Percentiles rank a stretch among this genome's conserved stretches.
Evolutionary conservation across 495 filamentous ascomycete species (phyloP).

Genomic region (Podospora pseudoanserina): DNA sequence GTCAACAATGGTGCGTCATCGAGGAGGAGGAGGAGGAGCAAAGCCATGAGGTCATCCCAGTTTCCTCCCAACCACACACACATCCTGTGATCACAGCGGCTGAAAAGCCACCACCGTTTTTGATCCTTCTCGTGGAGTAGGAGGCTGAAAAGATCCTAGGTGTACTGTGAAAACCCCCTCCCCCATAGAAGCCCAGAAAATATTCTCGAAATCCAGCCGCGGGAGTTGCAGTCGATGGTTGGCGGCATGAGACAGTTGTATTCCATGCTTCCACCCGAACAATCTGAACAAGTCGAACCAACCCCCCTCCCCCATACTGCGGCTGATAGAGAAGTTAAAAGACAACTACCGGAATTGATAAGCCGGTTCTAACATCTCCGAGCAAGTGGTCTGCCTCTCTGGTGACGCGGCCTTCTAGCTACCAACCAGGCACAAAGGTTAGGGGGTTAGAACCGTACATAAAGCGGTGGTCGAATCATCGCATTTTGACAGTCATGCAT

Average conservation of each 20-base stretch:
- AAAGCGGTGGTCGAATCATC: not conserved
- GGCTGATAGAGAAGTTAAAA: constrained; percentile 5
- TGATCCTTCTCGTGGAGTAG: not conserved
- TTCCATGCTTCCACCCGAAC: constrained; percentile 12
- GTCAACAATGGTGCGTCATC: not conserved
- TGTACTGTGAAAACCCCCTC: not conserved
- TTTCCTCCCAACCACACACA: not conserved
- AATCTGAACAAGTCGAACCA: not conserved
- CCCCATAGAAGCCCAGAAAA: not conserved
- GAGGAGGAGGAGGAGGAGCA: not conserved
- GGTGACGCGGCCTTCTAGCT: not conserved
- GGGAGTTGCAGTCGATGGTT: not conserved
- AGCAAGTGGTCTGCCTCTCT: not conserved
- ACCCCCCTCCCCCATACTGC: not conserved
- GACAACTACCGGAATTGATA: not conserved
- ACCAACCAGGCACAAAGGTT: not conserved
- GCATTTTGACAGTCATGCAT: constrained; percentile 1
- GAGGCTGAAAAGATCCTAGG: not conserved
- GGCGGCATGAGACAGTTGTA: constrained; percentile 1
- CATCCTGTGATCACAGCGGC: not conserved
- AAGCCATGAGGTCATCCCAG: not conserved
- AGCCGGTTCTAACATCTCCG: not conserved
- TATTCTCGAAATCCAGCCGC: constrained; percentile 3
- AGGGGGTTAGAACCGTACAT: too few relatives aligned
- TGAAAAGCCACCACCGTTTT: not conserved